Conservation (phyloP, 805 yeast genomes). For the Pichia paraexigua region DNA sequence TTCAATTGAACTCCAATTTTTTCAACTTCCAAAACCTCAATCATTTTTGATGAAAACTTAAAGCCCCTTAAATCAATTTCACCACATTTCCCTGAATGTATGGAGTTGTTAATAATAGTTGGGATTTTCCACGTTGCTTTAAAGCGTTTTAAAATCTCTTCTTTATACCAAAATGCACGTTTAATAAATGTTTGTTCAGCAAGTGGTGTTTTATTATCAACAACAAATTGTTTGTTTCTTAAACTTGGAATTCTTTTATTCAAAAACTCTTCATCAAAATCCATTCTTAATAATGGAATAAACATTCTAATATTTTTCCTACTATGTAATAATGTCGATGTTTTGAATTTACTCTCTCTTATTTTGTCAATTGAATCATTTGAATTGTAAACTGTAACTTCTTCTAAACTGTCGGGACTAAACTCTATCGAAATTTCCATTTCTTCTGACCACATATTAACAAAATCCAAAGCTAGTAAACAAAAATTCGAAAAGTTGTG, state of each 20-base stretch:
- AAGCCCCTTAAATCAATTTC: conserved; percentile 59
- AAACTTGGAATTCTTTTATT: conserved; percentile 59
- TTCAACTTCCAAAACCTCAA: conserved; percentile 43
- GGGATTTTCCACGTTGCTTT: conserved; percentile 57
- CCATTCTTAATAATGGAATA: conserved; percentile 58
- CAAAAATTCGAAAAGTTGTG: conserved; percentile 46
- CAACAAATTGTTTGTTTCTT: conserved; percentile 60
- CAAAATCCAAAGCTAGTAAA: conserved; percentile 62
- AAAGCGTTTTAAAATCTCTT: conserved; percentile 49
- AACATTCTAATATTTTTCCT: conserved; percentile 43
- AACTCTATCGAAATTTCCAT: conserved; percentile 32
- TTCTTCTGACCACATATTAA: conserved; percentile 72
- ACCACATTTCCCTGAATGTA: conserved; percentile 38
- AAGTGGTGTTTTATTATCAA: conserved; percentile 43
- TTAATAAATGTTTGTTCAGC: conserved; percentile 51
- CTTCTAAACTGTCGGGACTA: conserved; percentile 17
- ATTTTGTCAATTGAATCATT: conserved; percentile 10
- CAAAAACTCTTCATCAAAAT: conserved; percentile 35
- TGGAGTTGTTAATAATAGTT: conserved; percentile 20
- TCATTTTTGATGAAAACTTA: conserved; percentile 55
- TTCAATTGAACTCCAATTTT: conserved; percentile 36
- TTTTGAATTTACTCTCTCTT: conserved; percentile 13
- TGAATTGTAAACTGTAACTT: conserved; percentile 13
- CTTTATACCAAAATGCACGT: conserved; percentile 76
- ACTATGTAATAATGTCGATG: conserved; percentile 16